Evolutionary conservation across 2,329 filamentous ascomycete species (phyloP).

Genomic region (Penicillium hordei): DNA sequence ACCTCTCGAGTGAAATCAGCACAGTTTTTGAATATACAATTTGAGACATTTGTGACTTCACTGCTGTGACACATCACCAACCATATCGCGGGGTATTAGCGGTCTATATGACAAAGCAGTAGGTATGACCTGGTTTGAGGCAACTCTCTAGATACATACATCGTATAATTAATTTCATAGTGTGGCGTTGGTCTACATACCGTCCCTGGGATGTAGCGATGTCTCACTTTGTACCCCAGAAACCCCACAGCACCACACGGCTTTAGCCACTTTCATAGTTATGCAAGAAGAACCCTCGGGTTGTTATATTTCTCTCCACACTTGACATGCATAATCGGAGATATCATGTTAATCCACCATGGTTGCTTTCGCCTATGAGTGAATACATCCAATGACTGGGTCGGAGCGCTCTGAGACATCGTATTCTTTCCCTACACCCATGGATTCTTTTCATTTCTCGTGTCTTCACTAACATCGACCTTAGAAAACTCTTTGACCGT

Average conservation of each 20-base stretch:
- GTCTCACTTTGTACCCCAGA: constrained; percentile 20
- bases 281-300: not conserved
- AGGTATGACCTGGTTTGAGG: not conserved
- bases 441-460: not conserved
- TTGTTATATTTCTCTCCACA: not conserved
- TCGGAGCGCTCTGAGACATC: constrained; percentile 17
- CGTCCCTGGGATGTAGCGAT: constrained; percentile 23
- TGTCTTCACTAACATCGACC: not conserved
- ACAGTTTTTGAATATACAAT: not conserved
- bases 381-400: constrained; percentile 3
- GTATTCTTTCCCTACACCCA: not conserved
- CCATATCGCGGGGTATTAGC: constrained; percentile 8
- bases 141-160: not conserved
- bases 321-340: constrained; percentile 13
- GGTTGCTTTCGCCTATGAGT: not conserved
- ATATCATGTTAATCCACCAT: not conserved
- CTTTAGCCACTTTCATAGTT: not conserved
- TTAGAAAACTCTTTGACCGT: not conserved
- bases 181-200: constrained; percentile 5
- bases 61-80: constrained; percentile 23
- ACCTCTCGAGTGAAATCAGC: not conserved
- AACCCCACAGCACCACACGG: not conserved
- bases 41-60: constrained; percentile 2
- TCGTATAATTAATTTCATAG: not conserved
- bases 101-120: constrained; percentile 1